Evolutionary conservation across 495 filamentous ascomycete genomes (phyloP).

Genomic region (Bombardia bombarda): DNA sequence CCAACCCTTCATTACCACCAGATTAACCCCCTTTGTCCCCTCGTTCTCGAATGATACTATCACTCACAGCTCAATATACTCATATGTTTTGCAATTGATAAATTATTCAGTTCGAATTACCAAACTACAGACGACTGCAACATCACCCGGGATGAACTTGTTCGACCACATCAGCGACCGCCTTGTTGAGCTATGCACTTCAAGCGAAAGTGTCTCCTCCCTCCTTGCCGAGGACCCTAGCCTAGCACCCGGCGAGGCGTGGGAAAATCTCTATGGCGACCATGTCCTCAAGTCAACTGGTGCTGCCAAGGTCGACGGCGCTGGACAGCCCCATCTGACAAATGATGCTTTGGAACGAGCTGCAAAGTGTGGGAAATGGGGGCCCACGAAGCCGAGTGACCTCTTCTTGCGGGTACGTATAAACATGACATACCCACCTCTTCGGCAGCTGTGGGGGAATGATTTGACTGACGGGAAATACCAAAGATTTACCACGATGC

Average conservation of each 20-base stretch:
- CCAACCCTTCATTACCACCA: no score
- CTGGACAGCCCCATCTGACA: constrained; percentile 2
- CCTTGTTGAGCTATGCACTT: constrained; percentile 36
- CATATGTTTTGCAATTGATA: no score
- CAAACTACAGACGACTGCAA: no score
- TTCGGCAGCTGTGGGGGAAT: no score
- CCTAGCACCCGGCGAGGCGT: constrained; percentile 43
- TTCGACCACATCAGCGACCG: constrained; percentile 13
- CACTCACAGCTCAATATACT: no score
- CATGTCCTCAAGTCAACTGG: constrained; percentile 11
- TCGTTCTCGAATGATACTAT: no score
- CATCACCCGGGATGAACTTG: no score
- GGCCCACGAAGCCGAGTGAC: constrained; percentile 50
- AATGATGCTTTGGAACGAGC: constrained; percentile 44
- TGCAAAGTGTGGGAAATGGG: constrained; percentile 59
- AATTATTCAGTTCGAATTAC: no score
- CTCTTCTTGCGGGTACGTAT: constrained; percentile 55
- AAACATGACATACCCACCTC: no score
- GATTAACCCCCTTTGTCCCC: no score
- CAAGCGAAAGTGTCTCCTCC: constrained; percentile 45
- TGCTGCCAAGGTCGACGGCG: constrained; percentile 1
- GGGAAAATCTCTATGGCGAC: constrained; percentile 44
- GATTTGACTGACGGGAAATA: no score
- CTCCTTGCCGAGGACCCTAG: constrained; percentile 47
- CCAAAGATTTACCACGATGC: constrained; percentile 63